Evolutionary conservation across 768 basidiomycete species (phyloP), one percentile per base, ranked within the genome.

Genomic region (Russula dissimulans): DNA sequence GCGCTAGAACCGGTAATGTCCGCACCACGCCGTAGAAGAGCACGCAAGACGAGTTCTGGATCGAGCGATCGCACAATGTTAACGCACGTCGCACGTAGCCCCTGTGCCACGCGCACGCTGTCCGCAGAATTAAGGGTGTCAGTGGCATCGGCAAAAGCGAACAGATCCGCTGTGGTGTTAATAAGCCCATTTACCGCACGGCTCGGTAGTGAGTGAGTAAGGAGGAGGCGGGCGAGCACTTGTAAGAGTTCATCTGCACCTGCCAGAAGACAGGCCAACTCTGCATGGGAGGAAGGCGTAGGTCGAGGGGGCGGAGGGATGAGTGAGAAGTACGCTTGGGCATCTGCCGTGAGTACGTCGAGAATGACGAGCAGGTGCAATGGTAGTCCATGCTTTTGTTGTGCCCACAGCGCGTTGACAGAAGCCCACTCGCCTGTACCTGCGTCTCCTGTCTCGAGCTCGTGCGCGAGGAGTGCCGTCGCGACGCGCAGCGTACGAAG

Each of bases 401-500:
- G 83, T 5, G 77, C 74, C 86, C 87, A 87, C 52, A 84, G 78
- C 1, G 77, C 74, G 54, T 83, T 74, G 12, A 87, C 70, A 10
- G 83, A 72, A 12, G 71, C 75, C 76, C 78, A 81, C 59, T 84
- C 83, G 7, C 80, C 84, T 17, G 48, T 31, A 36, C 49, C 60
- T 4, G 60, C 38, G 42, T 74, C 79, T n/a, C 75, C 74, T 17
- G 75, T 71, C 11, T 71, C 71, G 0, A 89, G 69, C 49, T 84
- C 83, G 22, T 75, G 74, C 34, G 75, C 69, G 8, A 90, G 68
- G 14, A 88, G 72, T 0, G 81, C 81, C 14, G 87, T 66, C 0
- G 87, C 82, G 32, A 87, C 82, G 2, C 87, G 81, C 14, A 91
- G 70, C 7, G 79, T 80, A 38, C 83, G 79, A 18, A 89, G 67